Conservation (phyloP, 169 alveolate species). For the Plasmodium vinckei region DNA sequence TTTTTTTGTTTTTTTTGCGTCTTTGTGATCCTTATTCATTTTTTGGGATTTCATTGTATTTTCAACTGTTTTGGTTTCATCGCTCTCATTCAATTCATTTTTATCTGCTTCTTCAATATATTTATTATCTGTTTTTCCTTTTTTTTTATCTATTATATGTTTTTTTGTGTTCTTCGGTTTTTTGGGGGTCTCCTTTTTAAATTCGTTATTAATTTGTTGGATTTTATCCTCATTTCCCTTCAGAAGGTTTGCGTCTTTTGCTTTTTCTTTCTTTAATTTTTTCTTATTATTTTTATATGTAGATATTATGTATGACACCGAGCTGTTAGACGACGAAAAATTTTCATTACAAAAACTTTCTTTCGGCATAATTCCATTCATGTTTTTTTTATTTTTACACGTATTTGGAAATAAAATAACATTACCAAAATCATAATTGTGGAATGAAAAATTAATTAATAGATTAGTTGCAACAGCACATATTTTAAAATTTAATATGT, state of each 20-base stretch:
- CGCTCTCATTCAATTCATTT: not conserved
- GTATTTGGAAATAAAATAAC: slow-evolving; percentile 51
- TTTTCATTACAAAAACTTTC: slow-evolving; percentile 8
- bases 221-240: not conserved
- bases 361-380: not conserved
- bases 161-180: slow-evolving; percentile 7
- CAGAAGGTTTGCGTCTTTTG: not conserved
- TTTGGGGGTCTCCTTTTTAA: not conserved
- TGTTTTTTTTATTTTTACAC: slow-evolving; percentile 19
- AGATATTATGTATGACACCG: slow-evolving; percentile 42
- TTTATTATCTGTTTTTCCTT: not conserved
- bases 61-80: not conserved
- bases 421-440: slow-evolving; percentile 72
- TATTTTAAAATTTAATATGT: slow-evolving; percentile 42
- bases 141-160: not conserved
- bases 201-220: not conserved
- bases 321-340: slow-evolving; percentile 45
- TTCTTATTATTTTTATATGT: slow-evolving; percentile 34
- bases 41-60: not conserved
- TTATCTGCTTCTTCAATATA: not conserved
- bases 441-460: slow-evolving; percentile 64
- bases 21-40: not conserved
- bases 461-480: slow-evolving; percentile 39
- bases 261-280: slow-evolving; percentile 33
- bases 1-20: not conserved